Base-by-base conservation (phyloP, 257 asterid genomes). In the Primulina huaijiensis region DNA sequence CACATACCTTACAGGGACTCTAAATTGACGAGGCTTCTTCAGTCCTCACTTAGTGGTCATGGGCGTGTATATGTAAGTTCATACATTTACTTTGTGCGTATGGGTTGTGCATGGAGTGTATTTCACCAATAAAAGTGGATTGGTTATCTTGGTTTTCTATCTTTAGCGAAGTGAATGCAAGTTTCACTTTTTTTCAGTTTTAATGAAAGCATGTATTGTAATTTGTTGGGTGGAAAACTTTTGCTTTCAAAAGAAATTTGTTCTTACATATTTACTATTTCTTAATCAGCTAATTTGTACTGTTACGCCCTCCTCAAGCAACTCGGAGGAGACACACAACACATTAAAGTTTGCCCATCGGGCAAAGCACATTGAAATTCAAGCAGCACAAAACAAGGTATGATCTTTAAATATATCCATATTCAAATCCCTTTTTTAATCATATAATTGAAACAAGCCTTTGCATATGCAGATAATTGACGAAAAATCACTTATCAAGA, bases 301-400 rank as follows among this genome's bases (percentile, higher is more conserved):
- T 50, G 85, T 94, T 55, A 94, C 98, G 66, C 99, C 99, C 74
- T 89, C 99, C 27, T 89, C 97, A 68, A 89, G 99, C 89, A 89
- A 87, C 76, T 83, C 98, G 52, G 99, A 94, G 82, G 99, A 94
- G 91, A 91, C 99, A 38, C 99, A 92, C 76, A 92, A 94, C 83
- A 94, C 99, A 50, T 80, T 94, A 80, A 94, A 94, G 84, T 94
- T 94, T 82, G 99, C 99, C 38, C 99, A 94, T 76, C 96, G 98
- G 77, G 88, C 99, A 78, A 94, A 94, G 78, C 98, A 94, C 79
- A 88, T 94, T 74, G 99, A 94, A 85, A 89, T 94, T 76, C 92
- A 88, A 85, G 90, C 99, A 74, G 85, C 96, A 35, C 95, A 92
- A 75, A 94, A 94, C 83, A 94, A 88, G 96, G 99, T 89, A 74